Percentiles rank a stretch among this genome's conserved stretches.
Evolutionary conservation across 495 filamentous ascomycete genomes (phyloP).

Genomic region (Thermothielavioides terrestris): DNA sequence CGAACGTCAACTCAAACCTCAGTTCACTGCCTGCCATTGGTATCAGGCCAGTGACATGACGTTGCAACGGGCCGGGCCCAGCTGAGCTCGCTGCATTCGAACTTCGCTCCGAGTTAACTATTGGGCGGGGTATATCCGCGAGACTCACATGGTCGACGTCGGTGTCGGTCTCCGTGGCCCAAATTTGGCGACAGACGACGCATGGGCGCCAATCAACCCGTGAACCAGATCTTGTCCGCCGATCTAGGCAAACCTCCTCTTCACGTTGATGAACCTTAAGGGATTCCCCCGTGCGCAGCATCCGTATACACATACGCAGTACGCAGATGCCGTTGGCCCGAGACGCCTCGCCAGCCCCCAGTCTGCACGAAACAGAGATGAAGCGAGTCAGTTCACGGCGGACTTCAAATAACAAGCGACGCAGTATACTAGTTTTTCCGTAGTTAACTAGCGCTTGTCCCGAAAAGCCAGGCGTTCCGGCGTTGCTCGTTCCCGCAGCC

Average conservation of each 20-base stretch:
- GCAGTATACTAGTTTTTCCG: no score
- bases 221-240: no score
- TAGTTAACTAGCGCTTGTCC: neutral
- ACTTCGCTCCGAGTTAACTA: no score
- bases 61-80: neutral
- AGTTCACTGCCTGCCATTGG: neutral
- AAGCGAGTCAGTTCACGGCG: no score
- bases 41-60: neutral
- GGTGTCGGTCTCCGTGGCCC: no score
- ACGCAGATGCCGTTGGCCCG: no score
- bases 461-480: neutral
- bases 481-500: neutral
- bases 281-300: no score
- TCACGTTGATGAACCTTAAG: no score
- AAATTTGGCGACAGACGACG: neutral
- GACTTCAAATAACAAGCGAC: no score
- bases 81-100: neutral
- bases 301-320: no score
- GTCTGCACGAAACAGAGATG: constrained; percentile 1
- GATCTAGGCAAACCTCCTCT: no score
- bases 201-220: neutral
- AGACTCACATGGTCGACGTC: neutral
- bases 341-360: no score
- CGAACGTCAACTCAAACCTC: neutral
- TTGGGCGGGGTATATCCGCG: neutral